Base-by-base conservation (phyloP, 73 alveolate species). In the Paramecium biaurelia region DNA sequence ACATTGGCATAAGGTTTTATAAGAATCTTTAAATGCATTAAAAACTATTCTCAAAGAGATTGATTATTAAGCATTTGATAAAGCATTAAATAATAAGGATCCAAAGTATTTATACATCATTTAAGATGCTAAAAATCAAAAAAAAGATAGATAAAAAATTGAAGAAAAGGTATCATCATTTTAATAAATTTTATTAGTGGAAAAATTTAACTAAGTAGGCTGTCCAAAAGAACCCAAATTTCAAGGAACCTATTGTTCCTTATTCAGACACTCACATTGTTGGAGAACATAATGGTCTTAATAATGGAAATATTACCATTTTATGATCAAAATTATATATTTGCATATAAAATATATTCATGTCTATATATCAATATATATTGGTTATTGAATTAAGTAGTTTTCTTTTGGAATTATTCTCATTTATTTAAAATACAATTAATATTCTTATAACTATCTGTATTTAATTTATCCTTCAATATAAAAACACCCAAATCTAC, bases 1-100 rank as follows among this genome's bases (percentile, higher is more conserved):
- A 68, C 99, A 96, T 72, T 96, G 98, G 98, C 99, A 96, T 92
- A 95, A 96, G 87, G 96, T 95, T 85, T 93, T 96, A 7, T 87
- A 85, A 85, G 99, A 96, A 72, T 92, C 96, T 76, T 90, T 96
- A 63, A 95, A 85, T 74, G 98, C 98, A 35, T 92, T 96, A 32
- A 96, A 96, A 59, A 95, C 95, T 18, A 96, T 96, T 45, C 90
- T 96, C 58, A 95, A 96, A 90, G 98, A 96, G 93, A 96, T 96
- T 38, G 98, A 96, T 92, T 93, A 98, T 20, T 82, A 88, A 34
- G 97, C 98, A 76, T 96, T 94, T 85, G 98, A 96, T 53, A 93
- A 95, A 82, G 99, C 99, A 5, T 86, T 96, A 11, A 93, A 95
- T 93, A 93, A 89, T n/a, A 76, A 93, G 63, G 56, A 63, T 70